Evolutionary conservation across 768 basidiomycete genomes (phyloP).

Genomic region (Leccinum olivaceopallidum): DNA sequence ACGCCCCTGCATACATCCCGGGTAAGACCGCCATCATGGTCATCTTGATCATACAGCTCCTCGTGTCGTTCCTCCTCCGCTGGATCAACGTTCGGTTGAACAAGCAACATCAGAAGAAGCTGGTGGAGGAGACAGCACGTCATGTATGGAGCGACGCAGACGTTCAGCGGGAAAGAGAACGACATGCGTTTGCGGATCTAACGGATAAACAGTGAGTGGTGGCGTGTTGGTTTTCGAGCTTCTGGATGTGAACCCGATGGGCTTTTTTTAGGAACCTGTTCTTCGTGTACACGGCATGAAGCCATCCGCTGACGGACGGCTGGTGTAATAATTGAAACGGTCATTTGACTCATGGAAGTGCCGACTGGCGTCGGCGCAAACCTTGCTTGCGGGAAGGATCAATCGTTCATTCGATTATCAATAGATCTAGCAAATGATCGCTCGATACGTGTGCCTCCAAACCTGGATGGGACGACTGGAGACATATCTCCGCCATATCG

Average conservation of each 20-base stretch:
- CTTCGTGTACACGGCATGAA: conserved; percentile 56
- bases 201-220: conserved; percentile 60
- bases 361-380: too few relatives aligned
- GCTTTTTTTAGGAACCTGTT: conserved; percentile 48
- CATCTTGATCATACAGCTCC: conserved; percentile 52
- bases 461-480: too few relatives aligned
- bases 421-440: too few relatives aligned
- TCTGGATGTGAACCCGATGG: conserved; percentile 3
- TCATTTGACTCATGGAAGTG: neutral
- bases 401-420: too few relatives aligned
- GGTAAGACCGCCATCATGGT: conserved; percentile 69
- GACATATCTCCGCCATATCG: too few relatives aligned
- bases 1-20: conserved; percentile 62
- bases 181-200: conserved; percentile 61
- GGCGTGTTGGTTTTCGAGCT: neutral
- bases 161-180: conserved; percentile 56
- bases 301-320: neutral
- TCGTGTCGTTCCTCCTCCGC: conserved; percentile 47
- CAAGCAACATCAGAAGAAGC: conserved; percentile 40
- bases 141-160: conserved; percentile 61
- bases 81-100: conserved; percentile 59
- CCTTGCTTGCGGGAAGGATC: conserved; percentile 1
- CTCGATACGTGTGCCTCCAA: too few relatives aligned
- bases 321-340: neutral
- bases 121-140: conserved; percentile 45